A percentile compares a stretch with the other conserved stretches of the same genome.
phyloP scores from a whole-genome alignment of 106 monocot species.

The Gastrodia elata region DNA sequence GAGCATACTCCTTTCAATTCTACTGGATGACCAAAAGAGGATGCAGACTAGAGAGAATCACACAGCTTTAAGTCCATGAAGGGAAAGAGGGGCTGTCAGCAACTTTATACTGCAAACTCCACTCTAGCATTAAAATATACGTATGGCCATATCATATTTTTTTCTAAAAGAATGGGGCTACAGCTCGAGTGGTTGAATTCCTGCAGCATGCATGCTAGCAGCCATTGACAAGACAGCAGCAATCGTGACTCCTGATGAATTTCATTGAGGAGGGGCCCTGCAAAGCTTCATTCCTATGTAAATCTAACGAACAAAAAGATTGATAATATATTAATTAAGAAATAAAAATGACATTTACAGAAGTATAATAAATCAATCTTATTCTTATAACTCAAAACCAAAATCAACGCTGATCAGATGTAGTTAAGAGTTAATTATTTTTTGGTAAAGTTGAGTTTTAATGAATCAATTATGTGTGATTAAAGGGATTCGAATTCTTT shows the following conservation, averaged over 20 bases:
- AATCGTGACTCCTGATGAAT: not conserved
- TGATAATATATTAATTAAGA: no score
- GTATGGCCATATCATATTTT: not conserved
- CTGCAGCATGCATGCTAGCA: not conserved
- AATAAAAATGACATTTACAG: no score
- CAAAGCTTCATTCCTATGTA: no score
- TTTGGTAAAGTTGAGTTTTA: no score
- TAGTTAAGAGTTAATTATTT: no score
- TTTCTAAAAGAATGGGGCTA: not conserved
- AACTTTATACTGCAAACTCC: not conserved
- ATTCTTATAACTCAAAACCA: no score
- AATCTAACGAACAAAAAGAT: no score
- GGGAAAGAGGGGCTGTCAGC: not conserved
- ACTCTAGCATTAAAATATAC: not conserved
- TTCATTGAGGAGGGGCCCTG: not conserved
- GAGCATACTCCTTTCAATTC: not conserved
- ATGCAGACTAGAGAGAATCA: not conserved
- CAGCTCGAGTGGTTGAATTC: not conserved
- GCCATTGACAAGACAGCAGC: not conserved
- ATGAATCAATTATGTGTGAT: no score
- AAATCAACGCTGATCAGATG: no score
- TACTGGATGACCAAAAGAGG: not conserved
- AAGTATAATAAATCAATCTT: no score
- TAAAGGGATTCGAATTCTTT: no score
- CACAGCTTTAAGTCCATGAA: slow-evolving; percentile 2